Evolutionary conservation across 2,329 filamentous ascomycete genomes (phyloP).

Genomic region (Phialophora macrospora): DNA sequence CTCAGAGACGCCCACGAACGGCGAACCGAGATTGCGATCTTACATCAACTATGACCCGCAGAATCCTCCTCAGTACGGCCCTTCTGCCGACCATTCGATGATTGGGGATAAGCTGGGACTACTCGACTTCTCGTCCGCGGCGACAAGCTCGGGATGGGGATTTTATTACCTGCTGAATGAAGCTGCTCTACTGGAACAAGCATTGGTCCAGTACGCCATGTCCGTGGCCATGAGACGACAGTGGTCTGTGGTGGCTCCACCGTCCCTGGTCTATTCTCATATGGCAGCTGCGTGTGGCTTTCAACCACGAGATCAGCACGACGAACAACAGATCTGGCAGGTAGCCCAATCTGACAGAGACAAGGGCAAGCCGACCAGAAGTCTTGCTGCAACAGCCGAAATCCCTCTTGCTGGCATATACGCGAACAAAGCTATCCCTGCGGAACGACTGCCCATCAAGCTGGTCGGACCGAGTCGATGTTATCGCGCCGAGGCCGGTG

Average conservation of each 20-base stretch:
- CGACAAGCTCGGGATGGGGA: constrained; percentile 87
- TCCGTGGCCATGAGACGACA: constrained; percentile 71
- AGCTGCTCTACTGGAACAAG: constrained; percentile 91
- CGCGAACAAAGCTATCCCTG: constrained; percentile 71
- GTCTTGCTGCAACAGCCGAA: constrained; percentile 86
- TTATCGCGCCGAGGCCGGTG: constrained; percentile 93
- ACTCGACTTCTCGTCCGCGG: constrained; percentile 84
- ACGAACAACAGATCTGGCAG: constrained; percentile 89
- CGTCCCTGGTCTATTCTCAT: constrained; percentile 88
- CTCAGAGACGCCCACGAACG: constrained; percentile 72
- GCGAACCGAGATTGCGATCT: constrained; percentile 54
- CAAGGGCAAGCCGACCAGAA: constrained; percentile 69
- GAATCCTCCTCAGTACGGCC: constrained; percentile 42
- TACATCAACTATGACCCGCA: constrained; percentile 77
- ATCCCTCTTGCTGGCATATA: constrained; percentile 93
- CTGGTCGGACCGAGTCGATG: constrained; percentile 86
- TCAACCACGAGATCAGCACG: constrained; percentile 86
- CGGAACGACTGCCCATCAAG: constrained; percentile 72
- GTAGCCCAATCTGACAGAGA: constrained; percentile 71
- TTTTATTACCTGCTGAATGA: constrained; percentile 98
- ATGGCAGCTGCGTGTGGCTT: constrained; percentile 92
- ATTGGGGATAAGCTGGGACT: constrained; percentile 85
- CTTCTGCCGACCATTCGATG: constrained; percentile 74
- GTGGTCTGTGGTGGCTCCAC: constrained; percentile 82
- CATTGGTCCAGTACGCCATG: constrained; percentile 84